Evolutionary conservation across 768 basidiomycete genomes (phyloP), one percentile per base, ranked within the genome.

Genomic region (Podaxis carcinomalis): DNA sequence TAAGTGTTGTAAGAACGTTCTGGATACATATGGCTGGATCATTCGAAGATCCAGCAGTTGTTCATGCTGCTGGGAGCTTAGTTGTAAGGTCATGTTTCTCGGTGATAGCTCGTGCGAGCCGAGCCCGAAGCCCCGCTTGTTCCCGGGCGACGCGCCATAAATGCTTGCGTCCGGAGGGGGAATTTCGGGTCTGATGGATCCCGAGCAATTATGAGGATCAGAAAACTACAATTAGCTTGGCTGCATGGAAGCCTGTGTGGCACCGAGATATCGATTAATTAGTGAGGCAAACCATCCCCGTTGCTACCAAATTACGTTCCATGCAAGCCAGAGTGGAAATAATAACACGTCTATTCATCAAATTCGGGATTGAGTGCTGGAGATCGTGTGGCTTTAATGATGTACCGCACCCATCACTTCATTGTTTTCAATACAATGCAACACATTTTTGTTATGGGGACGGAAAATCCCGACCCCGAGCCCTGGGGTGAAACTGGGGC

Each of bases 91-190:
- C 11, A 14, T 21, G 19, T 14, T 50, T 50, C 46, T 57, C 56
- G 56, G 44, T 37, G 57, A 58, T 58, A 58, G 57, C 47, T 39
- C 57, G 21, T 23, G 32, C 36, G 46, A 32, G 23, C 36, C 35
- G 57, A 50, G 19, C 7, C 16, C 56, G 28, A 57, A n/a, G 5
- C 28, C 23, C 37, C 32, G 19, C 40, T 21, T 57, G n/a, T 21
- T 16, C 19, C 16, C 19, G 10, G 11, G 32, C 32, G 32, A 32
- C 9, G 32, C 5, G 51, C 5, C 13, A 14, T n/a, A 32, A 35
- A 3, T 4, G 11, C 9, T 32, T 13, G 14, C 19, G 21, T n/a
- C 27, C n/a, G 51, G 27, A 53, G 36, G 36, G 51, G 32, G 51
- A 52, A 32, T 35, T 13, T 52, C 47, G 47, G 47, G 27, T 27